phyloP scores from a whole-genome alignment of 2,329 filamentous ascomycete genomes.

The Colletotrichum ledebouriae region DNA sequence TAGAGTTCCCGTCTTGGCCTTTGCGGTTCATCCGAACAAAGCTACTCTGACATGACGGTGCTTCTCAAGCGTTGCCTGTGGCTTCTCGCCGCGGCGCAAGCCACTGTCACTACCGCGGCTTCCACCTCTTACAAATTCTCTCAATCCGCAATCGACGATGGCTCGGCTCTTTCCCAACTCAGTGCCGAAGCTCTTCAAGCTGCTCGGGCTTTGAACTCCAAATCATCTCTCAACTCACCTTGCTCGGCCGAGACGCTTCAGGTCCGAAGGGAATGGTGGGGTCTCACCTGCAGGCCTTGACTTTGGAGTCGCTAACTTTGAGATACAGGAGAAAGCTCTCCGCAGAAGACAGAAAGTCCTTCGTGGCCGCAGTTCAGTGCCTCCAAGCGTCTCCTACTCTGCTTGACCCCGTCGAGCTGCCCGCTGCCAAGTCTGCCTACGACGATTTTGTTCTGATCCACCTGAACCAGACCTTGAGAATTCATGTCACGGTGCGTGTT shows the following conservation, averaged over 20 bases:
- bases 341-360: conserved; percentile 29
- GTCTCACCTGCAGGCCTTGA: no score
- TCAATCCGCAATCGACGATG: conserved; percentile 18
- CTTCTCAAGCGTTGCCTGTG: conserved; percentile 21
- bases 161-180: conserved; percentile 23
- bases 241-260: conserved; percentile 29
- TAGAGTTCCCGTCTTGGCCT: not conserved
- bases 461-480: conserved; percentile 35
- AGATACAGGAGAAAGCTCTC: conserved; percentile 21
- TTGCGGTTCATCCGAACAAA: conserved; percentile 26
- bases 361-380: conserved; percentile 27
- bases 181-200: conserved; percentile 15
- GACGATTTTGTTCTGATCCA: conserved; percentile 44
- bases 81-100: conserved; percentile 21
- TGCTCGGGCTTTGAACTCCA: conserved; percentile 15
- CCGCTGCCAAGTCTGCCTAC: conserved; percentile 31
- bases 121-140: conserved; percentile 18
- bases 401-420: conserved; percentile 26
- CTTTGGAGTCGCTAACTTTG: not conserved
- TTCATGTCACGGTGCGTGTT: conserved; percentile 32
- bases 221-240: not conserved
- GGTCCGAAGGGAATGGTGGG: conserved; percentile 37
- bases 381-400: conserved; percentile 20
- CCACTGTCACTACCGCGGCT: conserved; percentile 6
- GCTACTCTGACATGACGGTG: conserved; percentile 20